Percentiles rank a stretch among this genome's conserved stretches.
phyloP scores from a whole-genome alignment of 2,329 filamentous ascomycete species.

The Leptographium lundbergii region DNA sequence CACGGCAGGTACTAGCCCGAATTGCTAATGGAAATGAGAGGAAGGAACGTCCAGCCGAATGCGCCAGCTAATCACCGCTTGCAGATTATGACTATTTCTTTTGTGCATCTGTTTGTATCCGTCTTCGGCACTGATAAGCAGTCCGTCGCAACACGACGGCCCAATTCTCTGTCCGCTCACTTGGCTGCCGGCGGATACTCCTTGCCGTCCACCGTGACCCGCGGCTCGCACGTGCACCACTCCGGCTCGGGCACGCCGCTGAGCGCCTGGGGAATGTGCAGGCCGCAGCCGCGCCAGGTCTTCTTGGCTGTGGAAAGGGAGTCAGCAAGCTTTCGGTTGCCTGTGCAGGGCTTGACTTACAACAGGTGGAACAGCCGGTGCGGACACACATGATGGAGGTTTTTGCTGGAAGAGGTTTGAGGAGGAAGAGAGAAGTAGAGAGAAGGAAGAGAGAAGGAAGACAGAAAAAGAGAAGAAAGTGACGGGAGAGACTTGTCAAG shows the following conservation, averaged over 20 bases:
- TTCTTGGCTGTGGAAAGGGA: slow-evolving; percentile 27
- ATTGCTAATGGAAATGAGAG: not conserved
- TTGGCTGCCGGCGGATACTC: slow-evolving; percentile 30
- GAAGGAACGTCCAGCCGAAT: not conserved
- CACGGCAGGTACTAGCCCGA: not conserved
- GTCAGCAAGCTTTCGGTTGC: not conserved
- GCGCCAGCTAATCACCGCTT: not conserved
- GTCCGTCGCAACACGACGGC: no score
- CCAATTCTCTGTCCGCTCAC: slow-evolving; percentile 17
- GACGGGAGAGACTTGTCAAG: no score
- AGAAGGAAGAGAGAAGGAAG: not conserved
- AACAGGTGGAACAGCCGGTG: slow-evolving; percentile 28
- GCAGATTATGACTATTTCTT: not conserved
- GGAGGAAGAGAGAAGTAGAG: not conserved
- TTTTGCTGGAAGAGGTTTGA: not conserved
- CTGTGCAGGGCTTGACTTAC: slow-evolving; percentile 17
- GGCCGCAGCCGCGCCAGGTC: slow-evolving; percentile 37
- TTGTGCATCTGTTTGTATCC: not conserved
- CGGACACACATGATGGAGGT: slow-evolving; percentile 26
- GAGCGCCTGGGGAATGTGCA: slow-evolving; percentile 32
- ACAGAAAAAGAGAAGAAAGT: not conserved
- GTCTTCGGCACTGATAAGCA: not conserved
- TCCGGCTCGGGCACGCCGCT: slow-evolving; percentile 28
- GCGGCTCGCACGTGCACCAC: slow-evolving; percentile 35
- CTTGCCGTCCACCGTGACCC: slow-evolving; percentile 29